phyloP scores from a whole-genome alignment of 345 rosid species.

The Euphorbia pulcherrima region DNA sequence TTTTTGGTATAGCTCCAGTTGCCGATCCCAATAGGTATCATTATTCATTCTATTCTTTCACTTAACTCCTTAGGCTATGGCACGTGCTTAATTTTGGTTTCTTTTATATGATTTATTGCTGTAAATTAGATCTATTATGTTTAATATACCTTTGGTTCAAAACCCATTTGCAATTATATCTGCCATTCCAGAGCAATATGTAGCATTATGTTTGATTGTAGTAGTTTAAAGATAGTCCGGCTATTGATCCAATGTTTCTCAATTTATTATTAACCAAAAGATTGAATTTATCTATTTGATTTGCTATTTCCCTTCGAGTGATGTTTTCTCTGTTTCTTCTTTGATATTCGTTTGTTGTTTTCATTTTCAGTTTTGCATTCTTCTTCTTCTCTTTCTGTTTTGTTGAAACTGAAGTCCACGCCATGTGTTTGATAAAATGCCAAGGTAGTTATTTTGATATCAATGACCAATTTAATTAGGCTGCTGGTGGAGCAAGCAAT shows the following conservation, averaged over 20 bases:
- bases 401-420: no score
- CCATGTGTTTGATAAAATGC: no score
- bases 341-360: no score
- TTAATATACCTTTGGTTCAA: not conserved
- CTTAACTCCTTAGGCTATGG: not conserved
- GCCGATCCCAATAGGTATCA: constrained; percentile 94
- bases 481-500: no score
- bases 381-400: no score
- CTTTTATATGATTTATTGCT: not conserved
- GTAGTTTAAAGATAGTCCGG: not conserved
- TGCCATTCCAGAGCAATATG: not conserved
- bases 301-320: no score
- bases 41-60: not conserved
- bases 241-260: not conserved
- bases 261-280: no score
- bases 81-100: not conserved
- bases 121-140: not conserved
- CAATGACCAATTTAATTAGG: no score
- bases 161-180: not conserved
- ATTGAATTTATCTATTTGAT: no score
- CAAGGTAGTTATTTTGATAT: no score
- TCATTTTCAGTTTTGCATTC: no score
- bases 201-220: not conserved
- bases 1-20: constrained; percentile 79
- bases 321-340: no score